These are phyloP conservation scores for Myochromella boudieri DNA, from an alignment of 768 basidiomycete genomes.

Conservation along the genomic window DNA sequence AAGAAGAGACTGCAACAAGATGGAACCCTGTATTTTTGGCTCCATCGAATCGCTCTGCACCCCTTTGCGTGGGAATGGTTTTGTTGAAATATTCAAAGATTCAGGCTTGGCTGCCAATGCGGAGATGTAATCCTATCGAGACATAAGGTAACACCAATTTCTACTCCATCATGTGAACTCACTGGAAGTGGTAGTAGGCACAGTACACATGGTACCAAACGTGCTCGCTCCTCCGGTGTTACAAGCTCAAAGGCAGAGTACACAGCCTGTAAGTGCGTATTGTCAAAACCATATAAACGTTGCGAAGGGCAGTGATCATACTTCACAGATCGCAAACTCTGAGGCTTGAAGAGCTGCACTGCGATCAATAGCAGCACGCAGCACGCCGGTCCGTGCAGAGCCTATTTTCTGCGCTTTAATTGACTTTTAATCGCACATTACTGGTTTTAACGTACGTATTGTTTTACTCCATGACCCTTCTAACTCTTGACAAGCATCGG, in stretches of 20 bases:
- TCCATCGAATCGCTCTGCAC: conserved; percentile 42
- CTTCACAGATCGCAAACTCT: conserved; percentile 56
- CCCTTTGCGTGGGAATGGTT: conserved; percentile 5
- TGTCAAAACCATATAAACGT: conserved; percentile 6
- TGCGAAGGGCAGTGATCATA: conserved; percentile 29
- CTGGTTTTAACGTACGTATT: conserved; percentile 55
- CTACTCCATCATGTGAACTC: conserved; percentile 11
- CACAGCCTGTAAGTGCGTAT: conserved; percentile 48
- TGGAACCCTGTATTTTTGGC: conserved; percentile 79
- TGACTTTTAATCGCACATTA: background rate
- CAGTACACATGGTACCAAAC: conserved; percentile 70
- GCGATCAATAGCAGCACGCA: conserved; percentile 76
- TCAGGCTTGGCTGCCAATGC: conserved; percentile 1
- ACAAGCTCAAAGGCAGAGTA: conserved; percentile 58
- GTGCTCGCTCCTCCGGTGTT: conserved; percentile 43
- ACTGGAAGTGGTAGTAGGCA: conserved; percentile 52
- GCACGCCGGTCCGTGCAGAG: conserved; percentile 71
- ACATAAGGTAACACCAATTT: conserved; percentile 1
- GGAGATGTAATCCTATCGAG: conserved; percentile 22
- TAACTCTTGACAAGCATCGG: conserved; percentile 59
- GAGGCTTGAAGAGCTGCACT: conserved; percentile 45
- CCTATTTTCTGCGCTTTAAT: conserved; percentile 36
- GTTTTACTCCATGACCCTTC: conserved; percentile 55
- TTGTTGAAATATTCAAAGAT: background rate
- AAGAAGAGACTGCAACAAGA: conserved; percentile 83